Conservation (phyloP, 768 basidiomycete genomes). For the Russula olivacea region DNA sequence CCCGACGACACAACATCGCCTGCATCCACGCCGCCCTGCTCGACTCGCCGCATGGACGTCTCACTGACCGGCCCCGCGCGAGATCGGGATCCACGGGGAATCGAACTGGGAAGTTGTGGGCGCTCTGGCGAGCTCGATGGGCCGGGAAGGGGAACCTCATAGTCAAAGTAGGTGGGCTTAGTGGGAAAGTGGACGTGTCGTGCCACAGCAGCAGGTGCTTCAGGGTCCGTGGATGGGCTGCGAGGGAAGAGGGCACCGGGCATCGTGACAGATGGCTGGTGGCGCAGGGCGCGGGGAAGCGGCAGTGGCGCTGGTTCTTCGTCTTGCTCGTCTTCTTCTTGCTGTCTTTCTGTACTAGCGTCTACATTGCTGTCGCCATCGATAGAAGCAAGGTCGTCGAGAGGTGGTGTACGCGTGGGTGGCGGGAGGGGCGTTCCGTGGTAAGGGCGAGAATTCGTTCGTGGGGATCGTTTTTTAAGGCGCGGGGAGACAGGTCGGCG, state of each 20-base stretch:
- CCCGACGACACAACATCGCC: constrained; percentile 3
- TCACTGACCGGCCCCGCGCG: constrained; percentile 9
- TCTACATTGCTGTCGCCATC: neutral
- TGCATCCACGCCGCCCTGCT: neutral
- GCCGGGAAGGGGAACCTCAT: constrained; percentile 7
- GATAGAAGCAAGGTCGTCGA: neutral
- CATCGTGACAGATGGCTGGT: constrained; percentile 55
- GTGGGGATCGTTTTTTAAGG: neutral
- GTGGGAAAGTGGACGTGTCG: constrained; percentile 41
- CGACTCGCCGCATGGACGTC: neutral
- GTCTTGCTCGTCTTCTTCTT: neutral
- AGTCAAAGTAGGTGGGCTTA: constrained; percentile 10
- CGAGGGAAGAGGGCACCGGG: constrained; percentile 74
- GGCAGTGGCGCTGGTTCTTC: constrained; percentile 31
- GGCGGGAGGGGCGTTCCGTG: neutral
- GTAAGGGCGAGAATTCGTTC: neutral
- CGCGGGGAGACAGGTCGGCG: constrained; percentile 4
- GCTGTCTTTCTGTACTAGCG: constrained; percentile 24
- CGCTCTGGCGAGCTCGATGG: constrained; percentile 17
- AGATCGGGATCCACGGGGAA: constrained; percentile 7
- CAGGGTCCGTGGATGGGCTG: constrained; percentile 49
- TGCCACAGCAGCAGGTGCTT: constrained; percentile 33
- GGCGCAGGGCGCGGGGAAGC: constrained; percentile 33
- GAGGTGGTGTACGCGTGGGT: neutral
- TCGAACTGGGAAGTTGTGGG: neutral